Evolutionary conservation across 2,329 filamentous ascomycete species (phyloP).

Genomic region (Cercospora nicotianae): DNA sequence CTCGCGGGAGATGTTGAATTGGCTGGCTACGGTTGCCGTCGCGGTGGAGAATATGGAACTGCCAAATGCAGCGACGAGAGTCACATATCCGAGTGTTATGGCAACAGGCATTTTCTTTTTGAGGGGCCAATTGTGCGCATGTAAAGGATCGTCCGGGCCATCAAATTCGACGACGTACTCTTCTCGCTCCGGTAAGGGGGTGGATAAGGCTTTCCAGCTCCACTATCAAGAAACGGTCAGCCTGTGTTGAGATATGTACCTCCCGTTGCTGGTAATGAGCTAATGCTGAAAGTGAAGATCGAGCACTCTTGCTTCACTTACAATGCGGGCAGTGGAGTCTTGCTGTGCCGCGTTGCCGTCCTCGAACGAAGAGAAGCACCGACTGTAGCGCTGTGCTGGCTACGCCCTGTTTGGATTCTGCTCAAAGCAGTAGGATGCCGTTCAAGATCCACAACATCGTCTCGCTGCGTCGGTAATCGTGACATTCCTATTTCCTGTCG

Average conservation of each 20-base stretch:
- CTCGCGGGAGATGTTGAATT: conserved; percentile 46
- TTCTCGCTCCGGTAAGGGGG: conserved; percentile 65
- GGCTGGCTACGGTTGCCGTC: conserved; percentile 43
- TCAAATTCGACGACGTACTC: conserved; percentile 82
- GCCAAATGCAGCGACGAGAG: conserved; percentile 67
- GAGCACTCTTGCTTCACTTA: neutral
- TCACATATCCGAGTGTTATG: conserved; percentile 69
- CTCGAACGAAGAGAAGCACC: conserved; percentile 51
- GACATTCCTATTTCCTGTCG: conserved; percentile 55
- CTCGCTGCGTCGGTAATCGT: conserved; percentile 62
- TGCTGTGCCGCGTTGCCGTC: conserved; percentile 32
- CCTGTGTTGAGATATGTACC: neutral
- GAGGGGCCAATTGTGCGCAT: conserved; percentile 82
- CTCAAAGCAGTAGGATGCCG: conserved; percentile 69
- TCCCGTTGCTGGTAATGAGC: neutral
- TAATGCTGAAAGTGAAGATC: neutral
- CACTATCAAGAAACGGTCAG: conserved; percentile 36
- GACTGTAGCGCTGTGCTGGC: conserved; percentile 71
- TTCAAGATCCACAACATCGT: conserved; percentile 57
- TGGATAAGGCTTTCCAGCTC: conserved; percentile 72
- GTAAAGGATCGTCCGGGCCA: conserved; percentile 73
- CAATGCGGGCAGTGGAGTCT: conserved; percentile 63
- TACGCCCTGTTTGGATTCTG: conserved; percentile 69
- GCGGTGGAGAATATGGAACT: conserved; percentile 45
- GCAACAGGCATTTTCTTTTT: conserved; percentile 70